Conservation (phyloP, 1,284 basidiomycete genomes). For the Phellinidium pouzarii region DNA sequence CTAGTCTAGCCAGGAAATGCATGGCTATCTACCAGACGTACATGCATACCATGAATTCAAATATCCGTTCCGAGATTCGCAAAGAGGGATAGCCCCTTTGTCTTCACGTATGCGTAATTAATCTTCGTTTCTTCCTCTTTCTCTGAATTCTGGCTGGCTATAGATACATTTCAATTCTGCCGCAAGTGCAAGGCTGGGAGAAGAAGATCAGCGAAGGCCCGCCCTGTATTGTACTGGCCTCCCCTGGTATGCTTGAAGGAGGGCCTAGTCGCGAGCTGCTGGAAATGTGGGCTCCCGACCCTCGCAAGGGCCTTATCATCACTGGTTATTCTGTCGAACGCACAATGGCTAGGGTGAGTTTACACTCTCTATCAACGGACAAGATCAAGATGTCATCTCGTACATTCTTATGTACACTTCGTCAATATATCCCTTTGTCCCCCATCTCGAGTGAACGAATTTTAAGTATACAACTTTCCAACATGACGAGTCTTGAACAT, state of each 20-base stretch:
- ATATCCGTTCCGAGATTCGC: constrained; percentile 87
- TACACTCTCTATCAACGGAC: constrained; percentile 28
- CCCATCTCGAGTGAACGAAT: constrained; percentile 13
- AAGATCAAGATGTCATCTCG: constrained; percentile 28
- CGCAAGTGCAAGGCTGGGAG: constrained; percentile 77
- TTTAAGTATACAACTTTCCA: constrained; percentile 4
- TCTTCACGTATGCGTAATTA: constrained; percentile 78
- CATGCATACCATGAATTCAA: constrained; percentile 93
- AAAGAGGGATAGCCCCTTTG: constrained; percentile 88
- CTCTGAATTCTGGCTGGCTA: constrained; percentile 12
- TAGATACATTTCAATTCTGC: constrained; percentile 82
- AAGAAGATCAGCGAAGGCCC: constrained; percentile 81
- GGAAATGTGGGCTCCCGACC: constrained; percentile 95
- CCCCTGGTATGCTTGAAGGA: constrained; percentile 90
- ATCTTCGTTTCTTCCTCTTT: constrained; percentile 19
- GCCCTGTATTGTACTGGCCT: constrained; percentile 94
- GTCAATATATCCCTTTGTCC: constrained; percentile 40
- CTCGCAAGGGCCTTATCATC: constrained; percentile 91
- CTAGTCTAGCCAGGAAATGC: constrained; percentile 92
- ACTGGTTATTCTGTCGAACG: constrained; percentile 98
- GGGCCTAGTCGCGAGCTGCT: constrained; percentile 92
- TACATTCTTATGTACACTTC: constrained; percentile 23
- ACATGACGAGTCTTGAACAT: background rate
- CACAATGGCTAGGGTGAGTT: constrained; percentile 91
- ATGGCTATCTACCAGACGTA: constrained; percentile 99